Conservation (phyloP, 1,284 basidiomycete genomes). For the Hypsizygus ulmarius region DNA sequence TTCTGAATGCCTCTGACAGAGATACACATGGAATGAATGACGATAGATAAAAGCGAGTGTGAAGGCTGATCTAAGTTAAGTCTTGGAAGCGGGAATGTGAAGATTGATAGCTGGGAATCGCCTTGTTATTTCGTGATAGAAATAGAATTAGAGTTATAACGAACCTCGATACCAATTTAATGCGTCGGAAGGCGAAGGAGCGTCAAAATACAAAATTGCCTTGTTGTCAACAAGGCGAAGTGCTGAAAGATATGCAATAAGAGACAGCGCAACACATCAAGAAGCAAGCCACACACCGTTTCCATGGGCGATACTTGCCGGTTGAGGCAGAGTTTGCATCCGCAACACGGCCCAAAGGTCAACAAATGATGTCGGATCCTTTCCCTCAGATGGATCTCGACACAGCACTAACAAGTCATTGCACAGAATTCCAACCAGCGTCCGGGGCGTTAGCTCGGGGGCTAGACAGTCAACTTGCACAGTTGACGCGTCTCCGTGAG, state of each 20-base stretch:
- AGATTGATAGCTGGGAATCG: conserved; percentile 39
- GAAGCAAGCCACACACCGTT: conserved; percentile 56
- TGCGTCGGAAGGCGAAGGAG: conserved; percentile 77
- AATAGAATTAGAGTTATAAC: conserved; percentile 19
- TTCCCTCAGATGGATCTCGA: conserved; percentile 75
- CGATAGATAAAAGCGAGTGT: conserved; percentile 14
- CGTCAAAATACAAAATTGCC: conserved; percentile 91
- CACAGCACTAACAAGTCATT: conserved; percentile 92
- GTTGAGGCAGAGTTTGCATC: conserved; percentile 87
- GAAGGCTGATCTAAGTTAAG: conserved; percentile 25
- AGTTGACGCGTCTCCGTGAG: conserved; percentile 72
- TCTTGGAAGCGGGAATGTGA: conserved; percentile 46
- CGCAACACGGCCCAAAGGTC: conserved; percentile 92
- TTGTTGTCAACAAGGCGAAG: conserved; percentile 83
- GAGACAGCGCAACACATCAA: conserved; percentile 10
- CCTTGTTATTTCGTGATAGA: neutral
- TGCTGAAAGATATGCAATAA: conserved; percentile 40
- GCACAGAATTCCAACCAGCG: conserved; percentile 79
- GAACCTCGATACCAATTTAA: conserved; percentile 88
- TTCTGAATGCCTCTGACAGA: conserved; percentile 7
- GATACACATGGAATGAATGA: conserved; percentile 20
- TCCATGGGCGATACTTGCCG: conserved; percentile 86
- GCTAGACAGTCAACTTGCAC: conserved; percentile 89
- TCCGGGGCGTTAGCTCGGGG: conserved; percentile 74
- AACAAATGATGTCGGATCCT: conserved; percentile 68